Conservation (phyloP, 176 grass and related monocot species). For the Phragmites australis region DNA sequence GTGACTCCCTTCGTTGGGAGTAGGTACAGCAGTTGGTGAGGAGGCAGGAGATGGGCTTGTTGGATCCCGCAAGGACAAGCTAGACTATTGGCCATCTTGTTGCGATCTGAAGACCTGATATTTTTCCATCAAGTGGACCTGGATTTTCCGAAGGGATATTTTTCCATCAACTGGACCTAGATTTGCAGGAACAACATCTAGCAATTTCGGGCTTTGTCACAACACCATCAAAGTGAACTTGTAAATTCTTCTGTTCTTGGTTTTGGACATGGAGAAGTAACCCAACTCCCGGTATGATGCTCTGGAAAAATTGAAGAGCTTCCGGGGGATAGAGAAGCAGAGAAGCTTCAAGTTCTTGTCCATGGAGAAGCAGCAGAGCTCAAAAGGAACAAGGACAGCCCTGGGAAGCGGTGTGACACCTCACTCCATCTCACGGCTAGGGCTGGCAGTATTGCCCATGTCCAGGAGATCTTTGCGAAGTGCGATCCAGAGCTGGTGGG, state of each 20-base stretch:
- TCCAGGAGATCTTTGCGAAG: constrained; percentile 66
- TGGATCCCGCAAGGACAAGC: constrained; percentile 6
- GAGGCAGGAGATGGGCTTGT: neutral
- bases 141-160: neutral
- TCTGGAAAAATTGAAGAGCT: constrained; percentile 57
- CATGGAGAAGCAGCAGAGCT: constrained; percentile 84
- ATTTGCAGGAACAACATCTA: constrained; percentile 32
- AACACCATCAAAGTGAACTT: neutral
- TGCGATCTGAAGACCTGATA: neutral
- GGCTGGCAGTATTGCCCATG: constrained; percentile 65
- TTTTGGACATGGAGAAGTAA: constrained; percentile 57
- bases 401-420: constrained; percentile 78
- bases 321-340: constrained; percentile 74
- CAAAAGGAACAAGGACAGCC: constrained; percentile 79
- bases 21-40: neutral
- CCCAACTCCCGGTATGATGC: constrained; percentile 40
- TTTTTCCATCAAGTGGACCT: neutral
- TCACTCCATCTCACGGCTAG: constrained; percentile 73
- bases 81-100: neutral
- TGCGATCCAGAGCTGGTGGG: constrained; percentile 43
- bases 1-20: too few species aligned
- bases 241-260: neutral
- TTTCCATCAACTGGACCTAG: too few species aligned
- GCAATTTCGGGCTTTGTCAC: neutral
- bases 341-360: constrained; percentile 68